phyloP scores from a whole-genome alignment of 2,329 filamentous ascomycete species.

The Aspergillus flavus region DNA sequence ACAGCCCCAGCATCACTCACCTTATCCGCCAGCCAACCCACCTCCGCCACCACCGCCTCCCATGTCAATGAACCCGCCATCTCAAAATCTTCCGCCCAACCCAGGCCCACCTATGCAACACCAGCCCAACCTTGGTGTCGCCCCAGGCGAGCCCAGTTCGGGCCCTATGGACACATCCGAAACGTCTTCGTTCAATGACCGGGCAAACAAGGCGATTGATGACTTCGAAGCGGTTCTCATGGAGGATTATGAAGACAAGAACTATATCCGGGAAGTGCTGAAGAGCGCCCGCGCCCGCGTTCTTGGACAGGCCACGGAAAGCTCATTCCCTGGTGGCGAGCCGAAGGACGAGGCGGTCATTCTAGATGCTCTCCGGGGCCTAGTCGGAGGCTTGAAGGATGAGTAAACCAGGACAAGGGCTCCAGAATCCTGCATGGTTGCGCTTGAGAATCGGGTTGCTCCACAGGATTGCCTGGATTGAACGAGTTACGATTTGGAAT shows the following conservation, averaged over 20 bases:
- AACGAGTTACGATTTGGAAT: constrained; percentile 22
- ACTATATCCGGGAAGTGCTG: constrained; percentile 48
- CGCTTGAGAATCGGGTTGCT: background rate
- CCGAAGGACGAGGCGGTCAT: constrained; percentile 48
- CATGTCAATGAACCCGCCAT: constrained; percentile 6
- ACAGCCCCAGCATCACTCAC: constrained; percentile 28
- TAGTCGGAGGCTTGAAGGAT: constrained; percentile 44
- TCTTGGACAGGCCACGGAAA: constrained; percentile 42
- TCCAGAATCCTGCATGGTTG: background rate
- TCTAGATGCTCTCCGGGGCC: constrained; percentile 41
- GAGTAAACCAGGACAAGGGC: constrained; percentile 21
- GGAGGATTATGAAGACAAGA: constrained; percentile 49
- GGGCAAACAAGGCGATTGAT: constrained; percentile 48
- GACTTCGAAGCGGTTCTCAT: constrained; percentile 48
- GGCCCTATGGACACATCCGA: constrained; percentile 29
- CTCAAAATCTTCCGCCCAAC: constrained; percentile 13
- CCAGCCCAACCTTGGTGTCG: constrained; percentile 19
- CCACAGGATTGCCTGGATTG: constrained; percentile 8
- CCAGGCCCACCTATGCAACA: constrained; percentile 21
- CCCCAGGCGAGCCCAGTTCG: constrained; percentile 23
- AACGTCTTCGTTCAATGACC: constrained; percentile 41
- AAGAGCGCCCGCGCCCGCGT: constrained; percentile 46
- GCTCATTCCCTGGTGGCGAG: constrained; percentile 47
- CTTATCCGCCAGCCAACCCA: constrained; percentile 25
- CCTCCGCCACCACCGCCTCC: constrained; percentile 22